These are phyloP conservation scores for Chlamydomonas reinhardtii DNA, from an alignment of 163 green algal species.

Conservation along the genomic window DNA sequence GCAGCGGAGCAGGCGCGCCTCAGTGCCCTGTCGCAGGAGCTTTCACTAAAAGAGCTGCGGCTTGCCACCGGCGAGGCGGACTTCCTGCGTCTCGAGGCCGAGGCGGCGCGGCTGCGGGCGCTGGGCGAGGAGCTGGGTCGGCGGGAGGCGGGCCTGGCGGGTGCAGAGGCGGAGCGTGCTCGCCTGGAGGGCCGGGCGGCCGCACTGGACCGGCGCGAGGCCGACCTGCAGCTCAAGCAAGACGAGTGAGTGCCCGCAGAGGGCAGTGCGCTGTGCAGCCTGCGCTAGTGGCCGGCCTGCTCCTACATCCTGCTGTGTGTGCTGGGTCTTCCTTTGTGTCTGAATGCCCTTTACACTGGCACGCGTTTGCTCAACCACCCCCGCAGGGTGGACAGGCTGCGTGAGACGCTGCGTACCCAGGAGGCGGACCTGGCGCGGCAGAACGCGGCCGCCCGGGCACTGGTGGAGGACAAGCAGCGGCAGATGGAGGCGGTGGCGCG, in stretches of 20 bases:
- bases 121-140: not conserved
- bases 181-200: not conserved
- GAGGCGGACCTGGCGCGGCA: conserved; percentile 32
- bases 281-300: no score
- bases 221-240: conserved; percentile 14
- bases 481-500: conserved; percentile 24
- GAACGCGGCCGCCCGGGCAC: conserved; percentile 18
- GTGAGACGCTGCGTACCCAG: not conserved
- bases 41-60: not conserved
- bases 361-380: no score
- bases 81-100: not conserved
- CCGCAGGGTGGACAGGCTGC: conserved; percentile 11
- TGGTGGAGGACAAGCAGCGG: conserved; percentile 52
- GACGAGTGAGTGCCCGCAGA: not conserved
- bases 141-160: not conserved
- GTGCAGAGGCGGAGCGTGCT: not conserved
- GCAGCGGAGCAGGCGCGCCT: conserved; percentile 3
- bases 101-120: not conserved
- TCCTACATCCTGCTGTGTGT: not conserved
- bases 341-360: no score
- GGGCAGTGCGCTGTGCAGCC: no score
- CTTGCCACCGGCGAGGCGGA: not conserved
- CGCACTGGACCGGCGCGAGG: conserved; percentile 6
- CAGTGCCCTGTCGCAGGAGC: not conserved
- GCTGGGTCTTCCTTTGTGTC: not conserved